Percentiles rank a stretch among this genome's conserved stretches.
These are phyloP conservation scores for Davidsoniella australis DNA, from an alignment of 2,329 filamentous ascomycete species.

Conservation along the genomic window DNA sequence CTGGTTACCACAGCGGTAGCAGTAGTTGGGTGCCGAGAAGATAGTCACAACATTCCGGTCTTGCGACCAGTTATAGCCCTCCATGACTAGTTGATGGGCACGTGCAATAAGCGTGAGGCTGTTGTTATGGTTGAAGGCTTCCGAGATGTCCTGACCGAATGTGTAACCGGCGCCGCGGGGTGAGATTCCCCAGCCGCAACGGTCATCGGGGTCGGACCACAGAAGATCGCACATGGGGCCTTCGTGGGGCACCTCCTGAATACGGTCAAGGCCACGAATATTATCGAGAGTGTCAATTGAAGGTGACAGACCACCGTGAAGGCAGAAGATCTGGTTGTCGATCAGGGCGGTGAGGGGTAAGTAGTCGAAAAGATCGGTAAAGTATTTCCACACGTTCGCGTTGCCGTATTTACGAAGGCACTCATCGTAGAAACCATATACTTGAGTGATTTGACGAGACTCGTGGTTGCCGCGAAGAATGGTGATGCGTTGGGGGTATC, in stretches of 20 bases:
- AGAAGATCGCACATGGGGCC: conserved; percentile 95
- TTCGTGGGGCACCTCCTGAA: conserved; percentile 96
- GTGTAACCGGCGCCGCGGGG: conserved; percentile 89
- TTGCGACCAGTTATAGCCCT: conserved; percentile 99
- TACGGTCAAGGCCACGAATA: conserved; percentile 84
- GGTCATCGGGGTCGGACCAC: conserved; percentile 96
- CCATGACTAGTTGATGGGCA: conserved; percentile 97
- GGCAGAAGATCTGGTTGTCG: conserved; percentile 97
- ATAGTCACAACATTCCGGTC: conserved; percentile 97
- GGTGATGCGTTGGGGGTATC: conserved; percentile 94
- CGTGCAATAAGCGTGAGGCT: conserved; percentile 87
- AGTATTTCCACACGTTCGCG: conserved; percentile 98
- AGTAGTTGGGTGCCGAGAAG: conserved; percentile 91
- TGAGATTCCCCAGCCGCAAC: conserved; percentile 90
- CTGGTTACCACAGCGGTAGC: conserved; percentile 97
- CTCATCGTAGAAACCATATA: conserved; percentile 99
- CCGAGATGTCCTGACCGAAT: conserved; percentile 91
- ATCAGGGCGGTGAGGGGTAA: conserved; percentile 92
- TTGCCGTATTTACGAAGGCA: conserved; percentile 98
- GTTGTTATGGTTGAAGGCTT: conserved; percentile 99
- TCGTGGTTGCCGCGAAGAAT: conserved; percentile 98
- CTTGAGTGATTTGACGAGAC: conserved; percentile 95
- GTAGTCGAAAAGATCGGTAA: conserved; percentile 97
- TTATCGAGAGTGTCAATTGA: conserved; percentile 92
- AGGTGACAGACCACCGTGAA: conserved; percentile 92